A percentile compares a stretch with the other conserved stretches of the same genome.
Evolutionary conservation across 805 yeast genomes (phyloP).

Genomic region (Grigorovia jiainica): DNA sequence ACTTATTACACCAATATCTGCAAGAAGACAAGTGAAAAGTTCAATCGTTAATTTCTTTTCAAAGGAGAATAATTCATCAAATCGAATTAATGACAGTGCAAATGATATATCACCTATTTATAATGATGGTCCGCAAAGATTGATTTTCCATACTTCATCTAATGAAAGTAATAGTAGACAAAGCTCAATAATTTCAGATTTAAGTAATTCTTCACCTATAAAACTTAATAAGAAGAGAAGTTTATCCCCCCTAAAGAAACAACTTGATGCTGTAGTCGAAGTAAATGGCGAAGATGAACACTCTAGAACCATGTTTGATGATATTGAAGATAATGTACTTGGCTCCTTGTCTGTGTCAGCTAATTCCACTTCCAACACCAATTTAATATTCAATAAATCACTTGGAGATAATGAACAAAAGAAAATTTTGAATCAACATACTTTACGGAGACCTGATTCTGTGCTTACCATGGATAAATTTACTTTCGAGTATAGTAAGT

Average conservation of each 20-base stretch:
- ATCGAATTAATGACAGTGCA: no score
- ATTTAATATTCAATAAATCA: no score
- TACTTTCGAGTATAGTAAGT: no score
- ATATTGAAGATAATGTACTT: not conserved
- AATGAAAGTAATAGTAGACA: conserved; percentile 1
- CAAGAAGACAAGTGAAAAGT: conserved; percentile 21
- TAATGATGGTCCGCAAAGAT: conserved; percentile 17
- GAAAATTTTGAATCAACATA: no score
- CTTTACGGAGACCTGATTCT: no score
- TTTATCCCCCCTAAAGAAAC: conserved; percentile 8
- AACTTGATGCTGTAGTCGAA: conserved; percentile 6
- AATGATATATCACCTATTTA: conserved; percentile 1
- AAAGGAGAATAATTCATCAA: conserved; percentile 7
- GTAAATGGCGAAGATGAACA: not conserved
- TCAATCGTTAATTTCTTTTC: conserved; percentile 11
- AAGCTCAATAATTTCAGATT: not conserved
- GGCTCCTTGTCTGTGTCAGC: not conserved
- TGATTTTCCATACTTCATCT: conserved; percentile 14
- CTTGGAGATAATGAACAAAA: no score
- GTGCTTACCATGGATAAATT: no score
- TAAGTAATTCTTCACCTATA: conserved; percentile 5
- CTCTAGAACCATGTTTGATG: not conserved
- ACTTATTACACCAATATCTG: conserved; percentile 11
- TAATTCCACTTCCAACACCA: no score
- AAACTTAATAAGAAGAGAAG: conserved; percentile 4